Evolutionary conservation across 1,284 basidiomycete species (phyloP).

Genomic region (Chalciporus sp.): DNA sequence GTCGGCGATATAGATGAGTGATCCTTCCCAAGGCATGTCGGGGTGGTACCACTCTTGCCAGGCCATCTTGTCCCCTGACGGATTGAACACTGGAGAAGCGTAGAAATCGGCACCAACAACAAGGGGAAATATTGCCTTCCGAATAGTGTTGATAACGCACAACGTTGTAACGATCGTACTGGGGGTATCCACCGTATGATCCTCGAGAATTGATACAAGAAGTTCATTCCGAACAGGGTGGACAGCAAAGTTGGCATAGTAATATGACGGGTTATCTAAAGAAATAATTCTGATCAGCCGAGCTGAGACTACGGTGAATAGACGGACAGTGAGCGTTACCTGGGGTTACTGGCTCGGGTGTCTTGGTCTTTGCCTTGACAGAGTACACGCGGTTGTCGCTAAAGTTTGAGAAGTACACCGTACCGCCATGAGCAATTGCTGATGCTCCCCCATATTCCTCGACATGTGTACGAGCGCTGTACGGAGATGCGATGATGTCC

Average conservation of each 20-base stretch:
- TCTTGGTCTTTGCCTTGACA: slow-evolving; percentile 14
- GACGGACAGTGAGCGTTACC: slow-evolving; percentile 4
- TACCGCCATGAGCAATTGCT: slow-evolving; percentile 25
- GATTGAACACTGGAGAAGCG: slow-evolving; percentile 56
- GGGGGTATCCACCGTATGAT: slow-evolving; percentile 54
- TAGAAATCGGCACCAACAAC: slow-evolving; percentile 56
- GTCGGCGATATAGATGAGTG: slow-evolving; percentile 57
- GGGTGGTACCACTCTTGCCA: slow-evolving; percentile 77
- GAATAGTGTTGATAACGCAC: slow-evolving; percentile 43
- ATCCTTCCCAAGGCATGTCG: slow-evolving; percentile 82
- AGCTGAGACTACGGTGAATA: not conserved
- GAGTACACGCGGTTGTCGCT: slow-evolving; percentile 2
- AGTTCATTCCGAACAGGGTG: slow-evolving; percentile 20
- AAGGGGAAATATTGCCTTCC: slow-evolving; percentile 19
- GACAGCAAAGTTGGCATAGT: slow-evolving; percentile 47
- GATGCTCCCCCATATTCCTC: slow-evolving; percentile 43
- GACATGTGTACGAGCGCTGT: slow-evolving; percentile 36
- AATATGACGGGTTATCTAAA: slow-evolving; percentile 37
- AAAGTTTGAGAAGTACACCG: slow-evolving; percentile 38
- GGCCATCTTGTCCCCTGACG: slow-evolving; percentile 62
- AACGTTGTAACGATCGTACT: slow-evolving; percentile 48
- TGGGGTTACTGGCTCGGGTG: slow-evolving; percentile 14
- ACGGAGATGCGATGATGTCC: slow-evolving; percentile 33
- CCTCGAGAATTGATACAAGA: slow-evolving; percentile 45
- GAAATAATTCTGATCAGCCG: not conserved